Evolutionary conservation across 1,284 basidiomycete species (phyloP), one percentile per base, ranked within the genome.

Genomic region (Tylopilus orsonianus): DNA sequence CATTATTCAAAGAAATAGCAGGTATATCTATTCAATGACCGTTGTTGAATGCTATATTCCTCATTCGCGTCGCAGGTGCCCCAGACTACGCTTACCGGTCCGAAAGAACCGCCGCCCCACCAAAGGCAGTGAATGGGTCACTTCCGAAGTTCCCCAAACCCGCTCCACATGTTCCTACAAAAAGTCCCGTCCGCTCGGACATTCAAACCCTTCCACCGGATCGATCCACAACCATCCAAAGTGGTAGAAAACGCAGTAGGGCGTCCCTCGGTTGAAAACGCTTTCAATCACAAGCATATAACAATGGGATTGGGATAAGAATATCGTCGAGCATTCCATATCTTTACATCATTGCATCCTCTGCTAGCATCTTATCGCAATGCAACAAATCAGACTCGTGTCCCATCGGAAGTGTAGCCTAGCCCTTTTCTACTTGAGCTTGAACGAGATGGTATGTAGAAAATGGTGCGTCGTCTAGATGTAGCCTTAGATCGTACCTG

Each of bases 201-300:
- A 39, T 37, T 35, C 53, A 46, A 24, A 12, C 46, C 12, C 42
- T 24, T 23, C 33, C 49, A 5, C 36, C 41, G 30, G 47, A 61
- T 33, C 64, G 41, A 46, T 35, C 46, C 18, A 43, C 41, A 14
- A 44, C 59, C 39, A 46, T 45, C 30, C 66, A 65, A 50, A 41
- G 54, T 30, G 60, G 60, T 35, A 64, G 41, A 62, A 65, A 69
- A 56, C 66, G 64, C 48, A 58, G 53, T 44, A 69, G 64, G 54
- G 46, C 48, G 20, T 65, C 65, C 22, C 52, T 65, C 27, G 56
- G 41, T 56, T 63, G 54, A 69, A 24, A 29, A 44, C 42, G 13
- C 32, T 42, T 54, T 48, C 51, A 37, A 50, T 47, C 48, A 52
- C 40, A 59, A 51, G 46, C 53, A 51, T 44, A 38, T 42, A 41